Base-by-base conservation (phyloP, 768 basidiomycete species). In the Serendipita sp. region DNA sequence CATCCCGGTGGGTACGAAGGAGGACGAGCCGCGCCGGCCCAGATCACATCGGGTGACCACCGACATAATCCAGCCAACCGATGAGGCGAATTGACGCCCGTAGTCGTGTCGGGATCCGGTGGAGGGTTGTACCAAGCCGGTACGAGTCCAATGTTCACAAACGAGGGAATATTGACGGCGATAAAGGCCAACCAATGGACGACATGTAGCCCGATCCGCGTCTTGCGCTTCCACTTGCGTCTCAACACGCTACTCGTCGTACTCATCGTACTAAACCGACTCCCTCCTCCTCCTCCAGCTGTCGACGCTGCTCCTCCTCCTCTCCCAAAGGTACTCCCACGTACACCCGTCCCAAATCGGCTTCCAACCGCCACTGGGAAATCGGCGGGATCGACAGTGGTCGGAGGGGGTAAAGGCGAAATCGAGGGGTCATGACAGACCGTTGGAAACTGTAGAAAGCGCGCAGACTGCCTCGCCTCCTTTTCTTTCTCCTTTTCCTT, bases 381-480 rank as follows among this genome's bases (percentile, higher is more conserved):
- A 51, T 24, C 24, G 24, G 28, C 24, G 7, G 48, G 48, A 51
- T 32, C n/a, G 8, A 51, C 16, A 35, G 16, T n/a, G 11, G 34
- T n/a, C 8, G 56, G 56, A 4, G 35, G 35, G 24, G 56, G 56
- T 8, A 60, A 37, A n/a, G 56, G 56, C 28, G 56, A 60, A 32
- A 60, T 60, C 24, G 56, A 60, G 10, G 56, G 56, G 16, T 60
- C 56, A 37, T 60, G 56, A 35, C 56, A 60, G 16, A 60, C 28
- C 24, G 34, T 37, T 16, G 56, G 56, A n/a, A 60, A 60, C 16
- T 60, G 18, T 8, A 60, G 28, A 24, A n/a, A n/a, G 10, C 35
- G 35, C 3, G 56, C 35, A 24, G 24, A 32, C 56, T 60, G 24
- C n/a, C 24, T n/a, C 10, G 24, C 24, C 11, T 32, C n/a, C 48